Percentiles rank a stretch among this genome's conserved stretches.
Evolutionary conservation across 176 grass and related monocot species (phyloP).

Genomic region (Hsuehochloa calcarea): DNA sequence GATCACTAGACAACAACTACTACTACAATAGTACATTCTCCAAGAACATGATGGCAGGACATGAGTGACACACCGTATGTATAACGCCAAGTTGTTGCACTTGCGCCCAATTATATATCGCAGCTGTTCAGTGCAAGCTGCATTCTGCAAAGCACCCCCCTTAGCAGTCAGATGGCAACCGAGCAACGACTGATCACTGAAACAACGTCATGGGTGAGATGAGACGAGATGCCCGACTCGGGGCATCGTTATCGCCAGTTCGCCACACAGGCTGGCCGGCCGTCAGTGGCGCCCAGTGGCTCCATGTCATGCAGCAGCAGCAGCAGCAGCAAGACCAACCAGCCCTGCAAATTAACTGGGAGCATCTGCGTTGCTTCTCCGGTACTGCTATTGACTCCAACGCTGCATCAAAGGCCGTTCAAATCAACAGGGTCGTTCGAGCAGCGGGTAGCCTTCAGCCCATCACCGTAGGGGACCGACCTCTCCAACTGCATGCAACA

Average conservation of each 20-base stretch:
- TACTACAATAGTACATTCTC: neutral
- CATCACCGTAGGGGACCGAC: slow-evolving; percentile 29
- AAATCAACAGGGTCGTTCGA: neutral
- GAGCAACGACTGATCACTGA: slow-evolving; percentile 17
- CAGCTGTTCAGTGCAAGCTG: neutral
- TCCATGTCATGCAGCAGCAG: neutral
- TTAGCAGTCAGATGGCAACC: slow-evolving; percentile 19
- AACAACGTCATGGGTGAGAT: slow-evolving; percentile 30
- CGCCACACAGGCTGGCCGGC: neutral
- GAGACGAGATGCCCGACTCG: neutral
- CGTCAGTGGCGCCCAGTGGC: neutral
- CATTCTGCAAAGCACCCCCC: neutral
- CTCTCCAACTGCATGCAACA: slow-evolving; percentile 26
- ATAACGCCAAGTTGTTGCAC: neutral
- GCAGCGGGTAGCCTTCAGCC: neutral
- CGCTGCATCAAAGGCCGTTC: slow-evolving; percentile 33
- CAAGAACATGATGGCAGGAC: slow-evolving; percentile 12
- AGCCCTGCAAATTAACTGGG: neutral
- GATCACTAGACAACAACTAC: neutral
- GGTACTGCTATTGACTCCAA: neutral
- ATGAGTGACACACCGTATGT: neutral
- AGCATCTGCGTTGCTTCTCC: slow-evolving; percentile 14
- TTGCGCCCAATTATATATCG: slow-evolving; percentile 17
- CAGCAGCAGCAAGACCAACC: neutral
- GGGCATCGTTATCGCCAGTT: slow-evolving; percentile 13